Conservation (phyloP, 1,284 basidiomycete species). For the Somion occarium region DNA sequence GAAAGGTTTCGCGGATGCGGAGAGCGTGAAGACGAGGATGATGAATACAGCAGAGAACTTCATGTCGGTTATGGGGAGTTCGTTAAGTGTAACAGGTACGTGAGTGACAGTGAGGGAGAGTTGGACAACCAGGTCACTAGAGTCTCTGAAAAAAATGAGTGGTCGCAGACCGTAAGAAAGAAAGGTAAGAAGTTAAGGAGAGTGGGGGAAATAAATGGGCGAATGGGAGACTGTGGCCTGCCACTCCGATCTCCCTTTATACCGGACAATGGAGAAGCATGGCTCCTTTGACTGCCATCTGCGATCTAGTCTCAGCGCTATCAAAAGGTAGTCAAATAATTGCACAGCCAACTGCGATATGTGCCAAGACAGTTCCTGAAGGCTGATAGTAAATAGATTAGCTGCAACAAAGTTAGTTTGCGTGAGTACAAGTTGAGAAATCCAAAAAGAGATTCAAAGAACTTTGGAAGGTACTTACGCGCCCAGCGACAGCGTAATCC, state of each 20-base stretch:
- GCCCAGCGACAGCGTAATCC: too few species aligned
- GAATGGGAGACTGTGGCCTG: not conserved
- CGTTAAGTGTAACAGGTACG: not conserved
- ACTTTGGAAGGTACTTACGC: too few species aligned
- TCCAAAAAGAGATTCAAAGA: too few species aligned
- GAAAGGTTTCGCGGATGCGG: slow-evolving; percentile 33
- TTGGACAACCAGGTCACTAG: slow-evolving; percentile 13
- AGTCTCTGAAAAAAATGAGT: slow-evolving; percentile 8
- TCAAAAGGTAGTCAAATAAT: too few species aligned
- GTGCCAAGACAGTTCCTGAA: too few species aligned
- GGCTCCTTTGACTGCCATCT: too few species aligned
- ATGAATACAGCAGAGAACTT: slow-evolving; percentile 16
- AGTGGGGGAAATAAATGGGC: not conserved
- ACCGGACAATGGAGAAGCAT: not conserved
- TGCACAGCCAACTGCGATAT: too few species aligned
- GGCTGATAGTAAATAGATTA: too few species aligned
- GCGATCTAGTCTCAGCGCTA: too few species aligned
- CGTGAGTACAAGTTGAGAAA: too few species aligned
- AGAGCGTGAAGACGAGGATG: slow-evolving; percentile 32
- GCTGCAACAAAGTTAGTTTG: too few species aligned
- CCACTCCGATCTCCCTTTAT: not conserved
- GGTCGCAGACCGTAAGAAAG: slow-evolving; percentile 6
- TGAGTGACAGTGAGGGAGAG: not conserved
- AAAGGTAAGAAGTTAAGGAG: not conserved
- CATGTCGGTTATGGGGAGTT: slow-evolving; percentile 17